Evolutionary conservation across 768 basidiomycete species (phyloP).

Genomic region (Pluteus cervinus): DNA sequence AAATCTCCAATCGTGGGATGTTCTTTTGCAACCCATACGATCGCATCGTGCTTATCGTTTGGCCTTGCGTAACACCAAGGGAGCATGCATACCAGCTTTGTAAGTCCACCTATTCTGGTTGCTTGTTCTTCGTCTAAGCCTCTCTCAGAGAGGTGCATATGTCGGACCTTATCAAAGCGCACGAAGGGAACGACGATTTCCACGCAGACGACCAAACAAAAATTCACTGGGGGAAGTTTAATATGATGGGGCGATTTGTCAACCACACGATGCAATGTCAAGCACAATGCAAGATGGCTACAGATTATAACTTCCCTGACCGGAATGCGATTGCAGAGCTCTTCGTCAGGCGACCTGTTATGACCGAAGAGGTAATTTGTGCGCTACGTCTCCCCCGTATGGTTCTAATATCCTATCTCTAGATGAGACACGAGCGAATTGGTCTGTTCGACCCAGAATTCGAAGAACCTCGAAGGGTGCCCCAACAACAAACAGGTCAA

Average conservation of each 20-base stretch:
- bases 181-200: conserved; percentile 78
- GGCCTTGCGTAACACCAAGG: conserved; percentile 79
- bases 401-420: conserved; percentile 5
- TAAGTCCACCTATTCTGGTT: conserved; percentile 26
- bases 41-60: conserved; percentile 90
- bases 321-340: conserved; percentile 49
- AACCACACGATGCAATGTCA: conserved; percentile 75
- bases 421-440: conserved; percentile 68
- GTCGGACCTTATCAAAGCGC: conserved; percentile 81
- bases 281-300: conserved; percentile 55
- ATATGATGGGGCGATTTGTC: conserved; percentile 86
- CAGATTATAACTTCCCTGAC: conserved; percentile 58
- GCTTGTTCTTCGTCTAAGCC: conserved; percentile 8
- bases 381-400: background rate
- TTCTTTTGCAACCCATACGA: conserved; percentile 74
- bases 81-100: conserved; percentile 85
- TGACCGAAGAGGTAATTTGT: conserved; percentile 60
- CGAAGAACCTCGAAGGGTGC: conserved; percentile 34
- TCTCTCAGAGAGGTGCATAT: conserved; percentile 77
- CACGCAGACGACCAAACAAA: conserved; percentile 56
- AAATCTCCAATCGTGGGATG: conserved; percentile 75
- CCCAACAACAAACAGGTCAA: conserved; percentile 16
- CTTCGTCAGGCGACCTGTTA: conserved; percentile 49
- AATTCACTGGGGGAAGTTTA: conserved; percentile 96
- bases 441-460: conserved; percentile 42